Evolutionary conservation across 139 green algal genomes (phyloP).

Genomic region (Axilococcus clingmanii): DNA sequence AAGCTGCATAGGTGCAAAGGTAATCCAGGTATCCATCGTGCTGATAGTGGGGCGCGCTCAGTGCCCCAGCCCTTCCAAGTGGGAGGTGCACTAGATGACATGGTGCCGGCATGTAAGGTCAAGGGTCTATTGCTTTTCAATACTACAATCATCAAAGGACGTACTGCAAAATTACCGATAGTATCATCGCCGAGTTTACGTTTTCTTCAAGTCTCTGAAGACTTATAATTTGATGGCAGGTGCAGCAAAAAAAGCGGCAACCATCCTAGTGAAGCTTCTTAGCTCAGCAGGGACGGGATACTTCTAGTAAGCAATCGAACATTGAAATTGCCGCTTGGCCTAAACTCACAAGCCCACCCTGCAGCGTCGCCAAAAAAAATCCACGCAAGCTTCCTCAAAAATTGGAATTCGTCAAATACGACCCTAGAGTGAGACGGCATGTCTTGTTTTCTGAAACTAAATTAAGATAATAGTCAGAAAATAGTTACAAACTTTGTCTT

Average conservation of each 20-base stretch:
- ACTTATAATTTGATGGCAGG: too few species aligned
- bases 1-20: too few species aligned
- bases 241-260: slow-evolving; percentile 36
- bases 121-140: too few species aligned
- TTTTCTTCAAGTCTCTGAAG: too few species aligned
- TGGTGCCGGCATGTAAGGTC: too few species aligned
- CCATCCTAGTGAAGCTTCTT: slow-evolving; percentile 63
- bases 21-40: too few species aligned
- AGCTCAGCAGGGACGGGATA: slow-evolving; percentile 66
- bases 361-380: slow-evolving; percentile 73
- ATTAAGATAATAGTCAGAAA: slow-evolving; percentile 41
- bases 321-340: neutral
- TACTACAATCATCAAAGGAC: too few species aligned
- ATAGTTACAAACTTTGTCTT: neutral
- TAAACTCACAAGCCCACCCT: slow-evolving; percentile 6
- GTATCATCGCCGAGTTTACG: too few species aligned
- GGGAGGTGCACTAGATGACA: too few species aligned
- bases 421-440: slow-evolving; percentile 55
- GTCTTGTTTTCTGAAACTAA: slow-evolving; percentile 76
- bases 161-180: too few species aligned
- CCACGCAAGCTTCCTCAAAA: slow-evolving; percentile 48
- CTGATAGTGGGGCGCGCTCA: too few species aligned
- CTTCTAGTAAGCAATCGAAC: slow-evolving; percentile 30
- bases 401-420: slow-evolving; percentile 71
- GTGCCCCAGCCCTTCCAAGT: too few species aligned